Evolutionary conservation across 2,329 filamentous ascomycete genomes (phyloP).

Genomic region (Hypomyces perniciosus): DNA sequence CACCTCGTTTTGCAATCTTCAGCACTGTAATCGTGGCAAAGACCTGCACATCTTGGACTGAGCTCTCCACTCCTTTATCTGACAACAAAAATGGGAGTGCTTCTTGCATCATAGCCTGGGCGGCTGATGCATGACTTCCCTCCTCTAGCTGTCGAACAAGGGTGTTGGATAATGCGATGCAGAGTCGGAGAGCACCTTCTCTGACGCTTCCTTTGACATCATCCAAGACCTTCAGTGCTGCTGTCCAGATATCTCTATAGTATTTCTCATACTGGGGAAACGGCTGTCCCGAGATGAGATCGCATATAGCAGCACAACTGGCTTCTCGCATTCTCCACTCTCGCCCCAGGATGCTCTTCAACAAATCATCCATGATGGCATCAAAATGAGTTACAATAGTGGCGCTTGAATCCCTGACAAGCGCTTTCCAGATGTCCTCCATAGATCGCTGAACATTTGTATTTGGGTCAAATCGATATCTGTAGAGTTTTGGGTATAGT

Average conservation of each 20-base stretch:
- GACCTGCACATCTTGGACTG: constrained; percentile 76
- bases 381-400: constrained; percentile 80
- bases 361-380: constrained; percentile 78
- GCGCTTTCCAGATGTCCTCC: constrained; percentile 94
- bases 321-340: constrained; percentile 94
- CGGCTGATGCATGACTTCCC: constrained; percentile 62
- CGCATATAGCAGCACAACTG: constrained; percentile 82
- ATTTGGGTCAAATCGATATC: constrained; percentile 94
- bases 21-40: constrained; percentile 81
- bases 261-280: constrained; percentile 75
- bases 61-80: constrained; percentile 80
- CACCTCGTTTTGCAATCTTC: constrained; percentile 84
- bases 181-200: constrained; percentile 71
- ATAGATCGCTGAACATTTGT: constrained; percentile 88
- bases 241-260: constrained; percentile 77
- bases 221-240: constrained; percentile 85
- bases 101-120: constrained; percentile 74
- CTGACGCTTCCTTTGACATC: constrained; percentile 93
- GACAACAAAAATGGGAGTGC: constrained; percentile 89
- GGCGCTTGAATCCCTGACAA: constrained; percentile 80
- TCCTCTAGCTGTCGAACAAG: constrained; percentile 81
- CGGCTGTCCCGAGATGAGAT: constrained; percentile 76
- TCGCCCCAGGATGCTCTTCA: constrained; percentile 78
- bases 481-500: constrained; percentile 88
- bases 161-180: constrained; percentile 76